These are phyloP conservation scores for Backusella macrospora DNA, from an alignment of 192 early-diverging fungal genomes.

Conservation along the genomic window DNA sequence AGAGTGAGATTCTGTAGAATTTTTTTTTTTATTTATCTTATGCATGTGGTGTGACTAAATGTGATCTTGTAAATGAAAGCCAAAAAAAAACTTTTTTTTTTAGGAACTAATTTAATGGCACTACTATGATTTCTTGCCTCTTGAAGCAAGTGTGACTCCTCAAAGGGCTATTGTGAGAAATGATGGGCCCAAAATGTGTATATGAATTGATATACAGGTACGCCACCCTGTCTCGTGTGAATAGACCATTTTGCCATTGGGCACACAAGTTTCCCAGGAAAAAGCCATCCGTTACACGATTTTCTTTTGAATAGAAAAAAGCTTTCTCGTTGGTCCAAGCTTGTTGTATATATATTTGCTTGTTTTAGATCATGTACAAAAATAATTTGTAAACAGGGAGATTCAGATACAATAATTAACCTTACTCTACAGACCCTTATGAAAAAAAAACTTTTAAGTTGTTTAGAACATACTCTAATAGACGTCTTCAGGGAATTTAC, in stretches of 20 bases:
- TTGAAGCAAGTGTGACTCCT: constrained; percentile 12
- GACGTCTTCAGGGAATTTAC: no score
- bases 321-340: not conserved
- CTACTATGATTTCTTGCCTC: not conserved
- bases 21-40: no score
- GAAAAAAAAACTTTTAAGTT: no score
- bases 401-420: not conserved
- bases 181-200: no score
- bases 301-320: not conserved
- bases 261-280: not conserved
- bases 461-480: no score
- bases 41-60: constrained; percentile 11
- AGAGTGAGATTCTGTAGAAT: no score
- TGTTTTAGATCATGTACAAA: not conserved
- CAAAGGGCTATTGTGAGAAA: not conserved
- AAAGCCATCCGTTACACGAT: not conserved
- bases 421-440: no score
- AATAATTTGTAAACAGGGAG: not conserved
- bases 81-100: not conserved
- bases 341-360: not conserved
- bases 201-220: not conserved
- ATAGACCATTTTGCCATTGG: not conserved
- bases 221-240: not conserved
- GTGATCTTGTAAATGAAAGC: not conserved
- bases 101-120: not conserved